Conservation (phyloP, 352 stramenopile species). For the Saprolegnia diclina region DNA sequence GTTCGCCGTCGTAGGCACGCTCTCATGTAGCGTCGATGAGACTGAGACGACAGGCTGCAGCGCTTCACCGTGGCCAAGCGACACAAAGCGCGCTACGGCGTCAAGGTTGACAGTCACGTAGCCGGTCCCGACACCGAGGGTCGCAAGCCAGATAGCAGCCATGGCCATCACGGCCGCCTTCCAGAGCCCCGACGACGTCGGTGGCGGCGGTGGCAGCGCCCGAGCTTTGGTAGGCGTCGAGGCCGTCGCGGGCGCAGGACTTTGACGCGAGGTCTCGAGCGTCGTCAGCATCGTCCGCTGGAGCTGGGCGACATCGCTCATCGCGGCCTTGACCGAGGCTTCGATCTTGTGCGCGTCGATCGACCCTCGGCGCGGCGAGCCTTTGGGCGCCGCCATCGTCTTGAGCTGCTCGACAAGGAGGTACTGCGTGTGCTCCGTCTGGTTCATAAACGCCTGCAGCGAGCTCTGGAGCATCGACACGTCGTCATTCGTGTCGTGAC, state of each 20-base stretch:
- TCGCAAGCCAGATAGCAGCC: neutral
- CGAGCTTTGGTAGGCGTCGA: neutral
- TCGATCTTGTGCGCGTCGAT: neutral
- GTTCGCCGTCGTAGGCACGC: too few species aligned
- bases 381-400: neutral
- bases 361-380: neutral
- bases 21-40: too few species aligned
- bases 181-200: neutral
- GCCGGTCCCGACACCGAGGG: conserved; percentile 2
- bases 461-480: neutral
- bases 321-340: neutral
- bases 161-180: neutral
- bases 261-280: neutral
- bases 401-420: conserved; percentile 18
- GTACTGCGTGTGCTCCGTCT: conserved; percentile 19
- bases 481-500: neutral
- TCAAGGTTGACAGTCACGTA: too few species aligned
- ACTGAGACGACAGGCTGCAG: too few species aligned
- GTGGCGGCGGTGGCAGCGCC: neutral
- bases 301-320: neutral
- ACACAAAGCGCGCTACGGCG: too few species aligned
- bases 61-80: too few species aligned
- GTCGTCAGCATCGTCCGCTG: neutral
- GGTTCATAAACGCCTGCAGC: conserved; percentile 18
- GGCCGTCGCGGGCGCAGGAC: neutral